A percentile compares a stretch with the other conserved stretches of the same genome.
Conservation (phyloP, 2,329 filamentous ascomycete genomes). For the Chaetomiaceae sp. region DNA sequence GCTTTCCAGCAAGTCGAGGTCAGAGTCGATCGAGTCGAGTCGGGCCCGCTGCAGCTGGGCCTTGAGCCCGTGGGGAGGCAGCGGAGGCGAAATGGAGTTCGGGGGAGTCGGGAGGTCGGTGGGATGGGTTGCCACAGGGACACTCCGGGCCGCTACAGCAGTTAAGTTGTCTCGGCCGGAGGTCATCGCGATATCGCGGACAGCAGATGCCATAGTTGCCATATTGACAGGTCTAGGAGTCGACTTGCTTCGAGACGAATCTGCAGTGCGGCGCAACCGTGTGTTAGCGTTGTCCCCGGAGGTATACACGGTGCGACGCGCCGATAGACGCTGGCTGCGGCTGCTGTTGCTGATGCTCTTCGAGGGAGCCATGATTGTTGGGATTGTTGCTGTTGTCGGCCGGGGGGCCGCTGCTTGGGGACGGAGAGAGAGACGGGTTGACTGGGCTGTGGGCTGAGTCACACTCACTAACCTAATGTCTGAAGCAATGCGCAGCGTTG, state of each 20-base stretch:
- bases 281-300: slow-evolving; percentile 28
- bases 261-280: slow-evolving; percentile 32
- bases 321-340: slow-evolving; percentile 15
- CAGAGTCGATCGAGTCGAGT: slow-evolving; percentile 71
- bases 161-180: slow-evolving; percentile 65
- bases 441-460: slow-evolving; percentile 19
- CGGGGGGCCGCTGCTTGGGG: background rate
- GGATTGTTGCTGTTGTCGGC: background rate
- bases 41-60: slow-evolving; percentile 58
- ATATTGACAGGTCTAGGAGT: slow-evolving; percentile 44
- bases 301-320: slow-evolving; percentile 25
- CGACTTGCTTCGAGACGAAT: slow-evolving; percentile 44
- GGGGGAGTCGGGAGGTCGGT: slow-evolving; percentile 87
- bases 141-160: slow-evolving; percentile 65
- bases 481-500: slow-evolving; percentile 28
- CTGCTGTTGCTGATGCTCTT: slow-evolving; percentile 4
- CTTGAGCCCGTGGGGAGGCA: slow-evolving; percentile 77
- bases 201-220: slow-evolving; percentile 63
- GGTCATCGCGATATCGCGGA: slow-evolving; percentile 63
- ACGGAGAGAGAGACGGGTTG: slow-evolving; percentile 3
- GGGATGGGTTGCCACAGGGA: slow-evolving; percentile 59
- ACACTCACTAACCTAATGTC: slow-evolving; percentile 26
- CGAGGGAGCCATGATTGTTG: slow-evolving; percentile 4
- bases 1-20: slow-evolving; percentile 77
- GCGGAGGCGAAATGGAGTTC: slow-evolving; percentile 86